Conservation (phyloP, 306 rosid genomes). For the Prunus fruticosa region DNA sequence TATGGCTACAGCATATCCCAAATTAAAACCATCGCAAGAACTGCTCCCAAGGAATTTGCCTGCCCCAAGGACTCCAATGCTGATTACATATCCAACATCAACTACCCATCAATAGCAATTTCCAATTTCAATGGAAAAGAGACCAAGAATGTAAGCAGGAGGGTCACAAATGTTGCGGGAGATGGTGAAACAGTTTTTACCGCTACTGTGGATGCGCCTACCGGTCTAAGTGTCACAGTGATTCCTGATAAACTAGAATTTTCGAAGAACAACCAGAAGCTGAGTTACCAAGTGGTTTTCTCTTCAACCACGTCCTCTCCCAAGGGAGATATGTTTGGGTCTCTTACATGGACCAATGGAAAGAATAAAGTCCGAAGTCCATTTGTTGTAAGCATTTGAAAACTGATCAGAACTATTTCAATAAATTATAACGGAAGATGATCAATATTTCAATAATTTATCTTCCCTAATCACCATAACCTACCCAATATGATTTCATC, state of each 20-base stretch:
- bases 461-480: neutral
- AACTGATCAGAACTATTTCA: neutral
- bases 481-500: neutral
- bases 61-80: slow-evolving; percentile 52
- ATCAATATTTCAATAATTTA: neutral
- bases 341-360: slow-evolving; percentile 63
- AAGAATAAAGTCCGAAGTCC: slow-evolving; percentile 55
- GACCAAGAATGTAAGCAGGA: slow-evolving; percentile 47
- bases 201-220: slow-evolving; percentile 44
- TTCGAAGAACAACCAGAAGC: slow-evolving; percentile 34
- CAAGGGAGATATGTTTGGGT: slow-evolving; percentile 49
- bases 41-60: slow-evolving; percentile 39
- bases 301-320: slow-evolving; percentile 23
- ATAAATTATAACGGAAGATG: neutral
- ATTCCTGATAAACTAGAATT: slow-evolving; percentile 59
- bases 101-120: slow-evolving; percentile 83
- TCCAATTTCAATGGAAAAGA: slow-evolving; percentile 37
- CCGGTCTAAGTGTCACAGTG: slow-evolving; percentile 42
- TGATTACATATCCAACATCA: slow-evolving; percentile 57
- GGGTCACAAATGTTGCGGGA: slow-evolving; percentile 66
- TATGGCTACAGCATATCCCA: slow-evolving; percentile 29
- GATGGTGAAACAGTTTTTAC: slow-evolving; percentile 46
- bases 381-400: slow-evolving; percentile 40
- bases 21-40: slow-evolving; percentile 42
- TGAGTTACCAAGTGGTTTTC: slow-evolving; percentile 61